Evolutionary conservation across 306 rosid genomes (phyloP), one percentile per base, ranked within the genome.

Genomic region (Prunus salicina): DNA sequence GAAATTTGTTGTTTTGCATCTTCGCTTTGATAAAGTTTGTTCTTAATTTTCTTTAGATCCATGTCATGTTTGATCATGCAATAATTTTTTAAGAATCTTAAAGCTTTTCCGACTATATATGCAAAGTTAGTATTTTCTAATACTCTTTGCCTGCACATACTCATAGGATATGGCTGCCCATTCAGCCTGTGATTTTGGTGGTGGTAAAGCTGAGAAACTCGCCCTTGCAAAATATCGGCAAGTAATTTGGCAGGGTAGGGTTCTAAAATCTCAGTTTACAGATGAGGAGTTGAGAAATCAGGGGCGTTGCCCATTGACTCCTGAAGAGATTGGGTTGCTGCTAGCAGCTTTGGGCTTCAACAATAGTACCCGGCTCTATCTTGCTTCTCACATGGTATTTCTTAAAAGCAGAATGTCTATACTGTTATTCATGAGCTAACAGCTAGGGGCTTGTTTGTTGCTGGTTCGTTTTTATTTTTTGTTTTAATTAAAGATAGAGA

Each of bases 121-220:
- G 64, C 13, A 15, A 34, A 43, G 71, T 10, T 32, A 7, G 52
- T 18, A 50, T 34, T 63, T 75, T 38, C 76, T 41, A 18, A 34
- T 32, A 11, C 14, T 24, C 46, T 51, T 62, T 41, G 41, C 64
- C 18, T 57, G 46, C 41, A 32, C 10, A 64, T 67, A 45, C 45
- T 22, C 49, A 63, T 81, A 95, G 99, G 99, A 95, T 85, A 95
- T 95, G 97, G 99, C 99, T 68, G 97, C 99, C 7, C 99, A 92
- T 86, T 95, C 99, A 22, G 99, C 99, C 73, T 95, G 99, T 65
- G 97, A 95, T 78, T 95, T 95, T 78, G 99, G 97, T 27, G 99
- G 99, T 9, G 97, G 99, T 12, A 89, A 92, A 82, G 96, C 96
- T 69, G 99, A 92, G 75, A 92, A 84, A 67, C 69, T 87, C 58